A percentile compares a stretch with the other conserved stretches of the same genome.
phyloP scores from a whole-genome alignment of 495 filamentous ascomycete genomes.

The Aspergillus funiculosus region DNA sequence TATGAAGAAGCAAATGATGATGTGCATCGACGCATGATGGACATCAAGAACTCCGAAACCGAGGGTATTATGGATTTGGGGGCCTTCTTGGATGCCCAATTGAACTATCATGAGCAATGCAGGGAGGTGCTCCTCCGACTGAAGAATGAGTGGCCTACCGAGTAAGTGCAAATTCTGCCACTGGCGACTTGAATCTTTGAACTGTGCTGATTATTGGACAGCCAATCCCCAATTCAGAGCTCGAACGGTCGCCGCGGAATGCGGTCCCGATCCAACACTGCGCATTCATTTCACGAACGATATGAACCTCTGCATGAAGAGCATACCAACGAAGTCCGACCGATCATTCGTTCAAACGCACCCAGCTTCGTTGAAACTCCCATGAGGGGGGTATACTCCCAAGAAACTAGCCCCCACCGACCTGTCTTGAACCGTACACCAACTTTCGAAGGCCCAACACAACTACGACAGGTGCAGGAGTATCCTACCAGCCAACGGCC shows the following conservation, averaged over 20 bases:
- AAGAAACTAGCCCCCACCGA: constrained; percentile 24
- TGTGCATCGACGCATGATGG: constrained; percentile 87
- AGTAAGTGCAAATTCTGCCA: too few species aligned
- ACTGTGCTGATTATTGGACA: constrained; percentile 14
- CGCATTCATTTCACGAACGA: constrained; percentile 55
- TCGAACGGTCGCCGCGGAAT: constrained; percentile 33
- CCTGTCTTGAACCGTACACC: constrained; percentile 44
- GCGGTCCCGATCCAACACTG: constrained; percentile 57
- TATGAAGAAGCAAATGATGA: constrained; percentile 96
- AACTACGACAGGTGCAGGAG: constrained; percentile 44
- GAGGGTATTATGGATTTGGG: constrained; percentile 79
- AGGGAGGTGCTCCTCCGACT: constrained; percentile 66
- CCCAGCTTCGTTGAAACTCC: constrained; percentile 34
- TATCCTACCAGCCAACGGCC: constrained; percentile 39
- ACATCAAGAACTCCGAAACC: constrained; percentile 86
- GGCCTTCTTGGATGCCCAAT: constrained; percentile 80
- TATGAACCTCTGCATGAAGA: constrained; percentile 56
- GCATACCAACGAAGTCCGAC: constrained; percentile 40
- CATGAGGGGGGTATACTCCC: constrained; percentile 28
- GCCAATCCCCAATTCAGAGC: constrained; percentile 24
- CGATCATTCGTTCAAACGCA: constrained; percentile 56
- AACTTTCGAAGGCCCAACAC: constrained; percentile 54
- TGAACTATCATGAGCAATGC: constrained; percentile 86
- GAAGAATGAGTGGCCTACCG: constrained; percentile 62
- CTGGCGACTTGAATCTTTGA: too few species aligned